phyloP scores from a whole-genome alignment of 805 yeast species.

The Wickerhamomyces pijperi region DNA sequence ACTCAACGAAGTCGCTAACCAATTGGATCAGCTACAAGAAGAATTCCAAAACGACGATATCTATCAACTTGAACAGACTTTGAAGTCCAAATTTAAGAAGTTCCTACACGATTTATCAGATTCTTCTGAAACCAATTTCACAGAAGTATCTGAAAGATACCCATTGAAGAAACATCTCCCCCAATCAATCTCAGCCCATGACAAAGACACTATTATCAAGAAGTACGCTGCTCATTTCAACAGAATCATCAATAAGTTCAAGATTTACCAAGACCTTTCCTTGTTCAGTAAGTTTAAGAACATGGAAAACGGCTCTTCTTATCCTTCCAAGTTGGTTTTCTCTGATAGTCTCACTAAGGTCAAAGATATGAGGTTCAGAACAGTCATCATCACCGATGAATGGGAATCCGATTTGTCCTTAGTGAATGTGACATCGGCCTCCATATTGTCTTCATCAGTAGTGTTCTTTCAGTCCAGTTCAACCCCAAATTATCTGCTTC shows the following conservation, averaged over 20 bases:
- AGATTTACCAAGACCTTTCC: background rate
- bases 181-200: background rate
- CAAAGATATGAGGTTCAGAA: background rate
- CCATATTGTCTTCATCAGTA: too few relatives aligned
- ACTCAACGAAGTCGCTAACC: background rate
- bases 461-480: background rate
- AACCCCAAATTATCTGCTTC: too few relatives aligned
- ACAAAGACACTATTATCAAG: background rate
- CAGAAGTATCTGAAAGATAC: background rate
- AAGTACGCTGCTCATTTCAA: background rate
- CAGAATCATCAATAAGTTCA: background rate
- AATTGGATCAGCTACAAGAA: background rate
- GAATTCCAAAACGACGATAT: background rate
- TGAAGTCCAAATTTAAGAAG: background rate
- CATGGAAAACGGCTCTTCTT: background rate
- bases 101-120: background rate
- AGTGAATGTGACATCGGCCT: too few relatives aligned
- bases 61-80: background rate
- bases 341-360: background rate
- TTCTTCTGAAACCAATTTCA: background rate
- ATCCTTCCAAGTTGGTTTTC: background rate
- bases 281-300: background rate
- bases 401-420: too few relatives aligned
- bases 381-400: background rate
- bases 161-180: background rate